Base-by-base conservation (phyloP, 192 early-diverging fungal genomes). In the Neocallimastix lanati region DNA sequence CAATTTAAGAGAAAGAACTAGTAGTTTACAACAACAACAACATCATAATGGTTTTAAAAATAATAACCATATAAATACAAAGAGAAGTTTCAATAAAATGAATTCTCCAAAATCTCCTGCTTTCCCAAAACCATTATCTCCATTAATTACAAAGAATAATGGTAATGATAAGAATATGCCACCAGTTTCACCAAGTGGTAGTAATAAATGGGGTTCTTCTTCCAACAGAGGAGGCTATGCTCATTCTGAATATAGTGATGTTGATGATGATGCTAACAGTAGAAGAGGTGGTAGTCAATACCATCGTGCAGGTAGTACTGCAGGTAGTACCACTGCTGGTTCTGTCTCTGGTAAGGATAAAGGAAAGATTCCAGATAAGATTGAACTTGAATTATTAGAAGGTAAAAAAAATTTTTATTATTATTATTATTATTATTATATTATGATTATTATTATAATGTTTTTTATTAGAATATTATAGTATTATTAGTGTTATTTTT, bases 291-390 rank as follows among this genome's bases (percentile, higher is more conserved):
- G 79, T 21, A 76, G 50, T n/a, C 50, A 79, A 37, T 79, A 30
- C 18, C 79, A 30, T 30, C 35, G 78, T 27, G 25, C 29, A 9
- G 78, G 78, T 37, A 37, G 29, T 79, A 30, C 78, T 76, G 79
- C 30, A 78, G 79, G 76, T 30, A 33, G 29, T 76, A 67, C 50
- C n/a, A 67, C 50, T n/a, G 50, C 50, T 67, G 50, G 50, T 78
- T 76, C 81, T 11, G 67, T 86, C 18, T 78, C 81, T 28, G 83
- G 86, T 81, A 94, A 94, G 81, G 90, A 92, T 29, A 95, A 94
- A 84, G 87, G 87, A 58, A 92, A 90, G 77, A 88, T 89, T 80
- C 89, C 90, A n/a, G 79, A 35, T 29, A 80, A 80, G 33, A 80
- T 35, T 35, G 50, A 28, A 29, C 77, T 78, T 28, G 80, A 78